phyloP scores from a whole-genome alignment of 345 rosid genomes.

The Eucalyptus curtisii region DNA sequence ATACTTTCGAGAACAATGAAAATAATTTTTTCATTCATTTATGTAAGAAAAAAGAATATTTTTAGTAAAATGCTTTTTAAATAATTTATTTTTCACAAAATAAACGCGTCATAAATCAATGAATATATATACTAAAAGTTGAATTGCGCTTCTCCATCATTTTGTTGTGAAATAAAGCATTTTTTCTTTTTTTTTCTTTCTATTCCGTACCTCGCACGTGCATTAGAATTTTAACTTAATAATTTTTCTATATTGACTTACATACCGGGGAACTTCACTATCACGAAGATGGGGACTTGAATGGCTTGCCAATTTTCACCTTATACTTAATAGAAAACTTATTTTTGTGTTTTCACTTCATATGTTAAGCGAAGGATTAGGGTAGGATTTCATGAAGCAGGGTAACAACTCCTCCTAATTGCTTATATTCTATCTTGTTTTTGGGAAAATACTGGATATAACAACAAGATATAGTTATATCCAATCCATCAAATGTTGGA shows the following conservation, averaged over 20 bases:
- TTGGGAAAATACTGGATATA: neutral
- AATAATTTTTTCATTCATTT: neutral
- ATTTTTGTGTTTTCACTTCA: neutral
- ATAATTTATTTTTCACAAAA: neutral
- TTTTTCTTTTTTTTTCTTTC: neutral
- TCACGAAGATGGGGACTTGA: neutral
- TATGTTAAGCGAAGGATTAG: neutral
- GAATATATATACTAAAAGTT: neutral
- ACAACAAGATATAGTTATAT: neutral
- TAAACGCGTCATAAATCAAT: neutral
- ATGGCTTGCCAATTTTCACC: neutral
- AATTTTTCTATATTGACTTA: neutral
- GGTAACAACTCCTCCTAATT: neutral
- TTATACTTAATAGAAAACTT: neutral
- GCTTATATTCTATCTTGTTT: neutral
- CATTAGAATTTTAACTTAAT: neutral
- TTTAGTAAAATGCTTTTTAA: neutral
- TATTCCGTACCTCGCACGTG: neutral
- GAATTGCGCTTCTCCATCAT: neutral
- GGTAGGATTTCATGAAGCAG: neutral
- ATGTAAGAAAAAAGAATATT: neutral
- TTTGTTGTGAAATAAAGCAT: neutral
- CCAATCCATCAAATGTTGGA: neutral
- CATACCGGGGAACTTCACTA: neutral
- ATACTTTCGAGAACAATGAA: neutral